These are phyloP conservation scores for Vanderwaltozyma verrucispora DNA, from an alignment of 805 yeast genomes.

Conservation along the genomic window DNA sequence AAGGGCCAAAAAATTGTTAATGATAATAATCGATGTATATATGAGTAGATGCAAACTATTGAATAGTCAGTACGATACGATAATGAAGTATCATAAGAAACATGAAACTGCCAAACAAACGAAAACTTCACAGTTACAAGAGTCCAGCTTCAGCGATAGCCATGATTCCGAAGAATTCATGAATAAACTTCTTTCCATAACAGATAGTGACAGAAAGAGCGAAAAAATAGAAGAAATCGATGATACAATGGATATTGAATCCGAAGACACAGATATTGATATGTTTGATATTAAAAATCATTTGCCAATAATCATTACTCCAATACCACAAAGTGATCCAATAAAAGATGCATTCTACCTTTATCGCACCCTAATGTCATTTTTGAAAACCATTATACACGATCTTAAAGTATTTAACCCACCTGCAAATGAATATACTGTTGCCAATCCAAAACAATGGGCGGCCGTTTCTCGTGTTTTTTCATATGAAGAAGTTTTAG, in stretches of 20 bases:
- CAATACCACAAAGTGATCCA: conserved; percentile 45
- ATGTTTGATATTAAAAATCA: conserved; percentile 38
- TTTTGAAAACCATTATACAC: conserved; percentile 78
- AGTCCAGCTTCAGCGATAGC: conserved; percentile 25
- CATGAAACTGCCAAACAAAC: conserved; percentile 37
- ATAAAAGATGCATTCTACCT: conserved; percentile 80
- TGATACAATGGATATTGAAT: conserved; percentile 12
- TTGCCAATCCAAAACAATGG: conserved; percentile 53
- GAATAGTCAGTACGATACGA: conserved; percentile 59
- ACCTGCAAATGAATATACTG: conserved; percentile 48
- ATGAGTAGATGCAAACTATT: conserved; percentile 70
- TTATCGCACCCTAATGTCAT: conserved; percentile 81
- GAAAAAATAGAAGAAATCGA: conserved; percentile 1
- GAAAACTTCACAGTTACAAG: conserved; percentile 34
- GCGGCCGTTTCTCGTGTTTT: conserved; percentile 77
- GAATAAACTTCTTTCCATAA: conserved; percentile 6
- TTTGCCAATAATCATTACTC: conserved; percentile 51
- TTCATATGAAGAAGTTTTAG: conserved; percentile 70
- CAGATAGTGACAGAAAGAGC: background rate
- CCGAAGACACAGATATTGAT: conserved; percentile 20
- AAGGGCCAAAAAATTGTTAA: conserved; percentile 54
- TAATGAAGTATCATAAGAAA: conserved; percentile 49
- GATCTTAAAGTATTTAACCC: conserved; percentile 88
- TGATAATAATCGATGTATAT: conserved; percentile 81
- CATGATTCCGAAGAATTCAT: conserved; percentile 32